Percentiles rank a stretch among this genome's conserved stretches.
Evolutionary conservation across 83 land plant genomes (phyloP).

Genomic region (Thuja plicata): DNA sequence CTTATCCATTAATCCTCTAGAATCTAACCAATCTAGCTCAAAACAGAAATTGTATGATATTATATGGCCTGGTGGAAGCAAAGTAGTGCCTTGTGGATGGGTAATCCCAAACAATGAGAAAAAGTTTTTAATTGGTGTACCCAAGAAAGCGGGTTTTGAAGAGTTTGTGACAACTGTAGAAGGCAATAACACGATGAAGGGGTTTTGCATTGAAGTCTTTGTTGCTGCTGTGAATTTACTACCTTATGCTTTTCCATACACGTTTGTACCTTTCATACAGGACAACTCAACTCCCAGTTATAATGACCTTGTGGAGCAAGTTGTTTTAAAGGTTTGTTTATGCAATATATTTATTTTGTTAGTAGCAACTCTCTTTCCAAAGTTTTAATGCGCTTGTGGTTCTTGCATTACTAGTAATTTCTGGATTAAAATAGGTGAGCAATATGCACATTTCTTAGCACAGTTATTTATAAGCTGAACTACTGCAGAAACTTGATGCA

Average conservation of each 20-base stretch:
- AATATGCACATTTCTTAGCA: not conserved
- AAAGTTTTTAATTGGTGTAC: slow-evolving; percentile 65
- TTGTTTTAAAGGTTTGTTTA: slow-evolving; percentile 38
- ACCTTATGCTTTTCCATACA: slow-evolving; percentile 70
- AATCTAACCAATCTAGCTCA: slow-evolving; percentile 6
- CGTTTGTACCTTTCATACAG: slow-evolving; percentile 51
- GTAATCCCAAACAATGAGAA: slow-evolving; percentile 61
- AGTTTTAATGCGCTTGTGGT: not conserved
- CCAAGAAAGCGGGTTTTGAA: slow-evolving; percentile 58
- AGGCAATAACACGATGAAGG: slow-evolving; percentile 32
- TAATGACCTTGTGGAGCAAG: slow-evolving; percentile 46
- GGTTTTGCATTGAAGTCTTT: slow-evolving; percentile 86
- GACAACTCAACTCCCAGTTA: slow-evolving; percentile 56
- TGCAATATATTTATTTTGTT: slow-evolving; percentile 12
- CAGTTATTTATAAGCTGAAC: slow-evolving; percentile 5
- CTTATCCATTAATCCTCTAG: slow-evolving; percentile 19
- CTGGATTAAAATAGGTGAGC: not conserved
- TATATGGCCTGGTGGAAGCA: slow-evolving; percentile 80
- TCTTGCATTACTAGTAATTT: not conserved
- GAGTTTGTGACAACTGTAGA: slow-evolving; percentile 41
- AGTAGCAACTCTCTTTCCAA: not conserved
- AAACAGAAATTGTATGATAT: slow-evolving; percentile 47
- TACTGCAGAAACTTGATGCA: slow-evolving; percentile 61
- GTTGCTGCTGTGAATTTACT: slow-evolving; percentile 54
- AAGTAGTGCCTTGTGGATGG: slow-evolving; percentile 70